phyloP scores from a whole-genome alignment of 1,284 basidiomycete genomes.

The Trichosporon sp. region DNA sequence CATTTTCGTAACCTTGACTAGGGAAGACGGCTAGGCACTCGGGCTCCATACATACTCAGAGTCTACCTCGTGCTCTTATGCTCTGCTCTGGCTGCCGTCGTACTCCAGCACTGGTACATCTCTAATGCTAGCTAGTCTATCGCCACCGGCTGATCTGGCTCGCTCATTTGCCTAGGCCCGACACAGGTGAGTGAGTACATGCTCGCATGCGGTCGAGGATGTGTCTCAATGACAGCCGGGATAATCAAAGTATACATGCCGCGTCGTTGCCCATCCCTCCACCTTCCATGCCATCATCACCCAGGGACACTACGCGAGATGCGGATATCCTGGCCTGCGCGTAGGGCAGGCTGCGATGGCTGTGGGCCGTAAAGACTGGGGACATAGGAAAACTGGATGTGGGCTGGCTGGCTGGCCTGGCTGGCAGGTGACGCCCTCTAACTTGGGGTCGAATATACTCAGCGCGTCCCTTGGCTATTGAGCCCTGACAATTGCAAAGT shows the following conservation, averaged over 20 bases:
- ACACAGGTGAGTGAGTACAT: no score
- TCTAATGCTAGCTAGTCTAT: no score
- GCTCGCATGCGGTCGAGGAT: background rate
- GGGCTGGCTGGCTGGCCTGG: background rate
- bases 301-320: no score
- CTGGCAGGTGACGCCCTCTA: background rate
- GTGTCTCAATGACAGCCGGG: background rate
- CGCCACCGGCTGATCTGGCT: no score
- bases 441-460: constrained; percentile 2
- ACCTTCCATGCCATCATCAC: background rate
- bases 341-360: no score
- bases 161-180: no score
- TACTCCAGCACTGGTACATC: no score
- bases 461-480: background rate
- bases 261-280: background rate
- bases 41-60: background rate
- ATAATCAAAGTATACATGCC: background rate
- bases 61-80: no score
- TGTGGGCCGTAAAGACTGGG: no score
- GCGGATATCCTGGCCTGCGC: no score
- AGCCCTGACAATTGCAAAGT: no score
- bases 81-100: background rate
- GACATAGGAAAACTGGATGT: no score
- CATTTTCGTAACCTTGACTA: background rate
- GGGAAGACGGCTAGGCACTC: background rate